A percentile compares a stretch with the other conserved stretches of the same genome.
These are phyloP conservation scores for Ustilago shanxiensis DNA, from an alignment of 1,284 basidiomycete species.

Conservation along the genomic window DNA sequence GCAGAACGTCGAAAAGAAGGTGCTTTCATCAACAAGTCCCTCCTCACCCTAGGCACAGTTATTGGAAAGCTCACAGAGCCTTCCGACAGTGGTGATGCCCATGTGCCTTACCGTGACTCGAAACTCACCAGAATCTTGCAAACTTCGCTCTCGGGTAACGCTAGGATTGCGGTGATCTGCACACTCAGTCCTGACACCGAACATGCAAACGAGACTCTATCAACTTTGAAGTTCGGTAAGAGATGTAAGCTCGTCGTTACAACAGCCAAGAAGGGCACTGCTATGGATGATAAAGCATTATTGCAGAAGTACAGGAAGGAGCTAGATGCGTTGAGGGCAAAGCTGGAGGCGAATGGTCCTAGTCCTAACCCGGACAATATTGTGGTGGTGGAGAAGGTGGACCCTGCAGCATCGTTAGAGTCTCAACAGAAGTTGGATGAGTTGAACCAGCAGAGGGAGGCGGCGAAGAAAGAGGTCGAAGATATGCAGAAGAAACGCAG, in stretches of 20 bases:
- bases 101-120: constrained; percentile 75
- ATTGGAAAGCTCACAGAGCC: constrained; percentile 74
- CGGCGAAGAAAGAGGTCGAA: constrained; percentile 53
- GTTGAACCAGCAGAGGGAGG: constrained; percentile 49
- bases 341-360: constrained; percentile 43
- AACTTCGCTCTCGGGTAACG: constrained; percentile 75
- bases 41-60: constrained; percentile 74
- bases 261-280: constrained; percentile 73
- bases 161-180: constrained; percentile 74
- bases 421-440: constrained; percentile 47
- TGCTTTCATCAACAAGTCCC: constrained; percentile 68
- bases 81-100: constrained; percentile 43
- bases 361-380: constrained; percentile 12
- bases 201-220: constrained; percentile 74
- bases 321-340: constrained; percentile 59
- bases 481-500: constrained; percentile 56
- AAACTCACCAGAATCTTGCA: constrained; percentile 74
- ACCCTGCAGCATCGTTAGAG: constrained; percentile 11
- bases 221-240: constrained; percentile 75
- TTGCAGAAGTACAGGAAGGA: constrained; percentile 64
- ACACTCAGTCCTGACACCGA: constrained; percentile 72
- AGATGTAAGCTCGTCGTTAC: constrained; percentile 75
- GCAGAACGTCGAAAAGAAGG: constrained; percentile 74
- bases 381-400: constrained; percentile 6
- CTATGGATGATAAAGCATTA: constrained; percentile 69